A percentile compares a stretch with the other conserved stretches of the same genome.
Evolutionary conservation across 73 alveolate genomes (phyloP).

Genomic region (Blepharisma stoltei): DNA sequence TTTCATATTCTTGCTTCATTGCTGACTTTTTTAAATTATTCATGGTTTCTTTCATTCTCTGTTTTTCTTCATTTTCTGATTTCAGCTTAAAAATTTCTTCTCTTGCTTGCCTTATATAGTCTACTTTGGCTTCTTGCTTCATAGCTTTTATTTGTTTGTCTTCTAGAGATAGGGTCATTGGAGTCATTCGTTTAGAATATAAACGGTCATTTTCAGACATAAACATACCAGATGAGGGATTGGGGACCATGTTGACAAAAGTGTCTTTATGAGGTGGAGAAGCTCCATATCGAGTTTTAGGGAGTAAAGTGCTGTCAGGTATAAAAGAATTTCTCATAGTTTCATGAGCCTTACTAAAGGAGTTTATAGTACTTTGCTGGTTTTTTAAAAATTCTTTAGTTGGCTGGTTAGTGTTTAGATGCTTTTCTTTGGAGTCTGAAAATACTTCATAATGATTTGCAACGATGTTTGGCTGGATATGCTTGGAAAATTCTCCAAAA

Average conservation of each 20-base stretch:
- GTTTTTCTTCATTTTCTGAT: too few species aligned
- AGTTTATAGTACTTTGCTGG: background rate
- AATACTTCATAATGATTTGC: background rate
- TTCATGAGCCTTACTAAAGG: too few species aligned
- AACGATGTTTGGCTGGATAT: slow-evolving; percentile 19
- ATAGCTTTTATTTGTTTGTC: background rate
- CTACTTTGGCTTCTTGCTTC: slow-evolving; percentile 4
- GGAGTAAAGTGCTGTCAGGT: background rate
- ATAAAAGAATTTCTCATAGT: background rate
- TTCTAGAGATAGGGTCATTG: background rate
- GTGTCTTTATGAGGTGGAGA: slow-evolving; percentile 25
- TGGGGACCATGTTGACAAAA: background rate
- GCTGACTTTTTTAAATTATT: too few species aligned
- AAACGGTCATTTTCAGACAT: background rate
- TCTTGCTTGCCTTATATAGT: background rate
- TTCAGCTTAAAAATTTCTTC: background rate
- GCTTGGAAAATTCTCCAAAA: slow-evolving; percentile 13
- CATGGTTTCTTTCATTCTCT: too few species aligned
- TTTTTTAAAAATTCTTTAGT: background rate
- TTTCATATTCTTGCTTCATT: too few species aligned
- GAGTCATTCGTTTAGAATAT: background rate
- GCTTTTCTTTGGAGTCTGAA: background rate
- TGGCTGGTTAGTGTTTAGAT: background rate
- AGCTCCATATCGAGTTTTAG: background rate
- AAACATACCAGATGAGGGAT: background rate